phyloP scores from a whole-genome alignment of 768 basidiomycete genomes.

The Boletales sp. region DNA sequence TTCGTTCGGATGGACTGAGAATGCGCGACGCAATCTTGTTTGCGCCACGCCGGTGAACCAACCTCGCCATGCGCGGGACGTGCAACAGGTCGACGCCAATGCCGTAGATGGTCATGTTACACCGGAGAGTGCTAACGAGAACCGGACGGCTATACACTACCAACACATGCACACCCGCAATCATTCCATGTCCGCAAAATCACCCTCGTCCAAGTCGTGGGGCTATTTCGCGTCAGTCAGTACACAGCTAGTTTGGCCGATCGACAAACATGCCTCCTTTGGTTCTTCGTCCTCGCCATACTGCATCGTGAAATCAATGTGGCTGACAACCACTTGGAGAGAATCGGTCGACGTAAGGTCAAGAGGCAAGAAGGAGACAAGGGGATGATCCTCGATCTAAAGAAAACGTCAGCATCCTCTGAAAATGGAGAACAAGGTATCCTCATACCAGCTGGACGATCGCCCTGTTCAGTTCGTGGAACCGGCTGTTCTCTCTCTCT shows the following conservation, averaged over 20 bases:
- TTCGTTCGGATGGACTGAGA: conserved; percentile 48
- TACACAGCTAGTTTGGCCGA: not conserved
- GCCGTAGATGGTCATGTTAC: conserved; percentile 60
- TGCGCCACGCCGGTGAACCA: conserved; percentile 48
- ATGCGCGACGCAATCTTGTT: conserved; percentile 56
- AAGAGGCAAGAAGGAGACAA: conserved; percentile 94
- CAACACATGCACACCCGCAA: not conserved
- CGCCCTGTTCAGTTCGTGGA: conserved; percentile 91
- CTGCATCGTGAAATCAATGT: conserved; percentile 98
- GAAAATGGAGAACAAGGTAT: not conserved
- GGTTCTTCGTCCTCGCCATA: conserved; percentile 99
- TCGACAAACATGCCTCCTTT: conserved; percentile 61
- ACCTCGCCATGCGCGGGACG: conserved; percentile 56
- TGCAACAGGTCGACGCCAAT: conserved; percentile 75
- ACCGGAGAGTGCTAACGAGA: not conserved
- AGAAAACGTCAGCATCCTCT: not conserved
- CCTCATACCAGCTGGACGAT: conserved; percentile 84
- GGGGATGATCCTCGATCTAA: conserved; percentile 97
- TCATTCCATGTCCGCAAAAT: conserved; percentile 75
- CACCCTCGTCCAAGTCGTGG: conserved; percentile 89
- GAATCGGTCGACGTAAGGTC: conserved; percentile 90
- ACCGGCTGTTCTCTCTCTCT: conserved; percentile 68
- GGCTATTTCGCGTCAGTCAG: conserved; percentile 48
- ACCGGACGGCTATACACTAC: not conserved
- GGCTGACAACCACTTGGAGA: conserved; percentile 84